phyloP scores from a whole-genome alignment of 2,329 filamentous ascomycete species.

The Pseudogymnoascus sp. region DNA sequence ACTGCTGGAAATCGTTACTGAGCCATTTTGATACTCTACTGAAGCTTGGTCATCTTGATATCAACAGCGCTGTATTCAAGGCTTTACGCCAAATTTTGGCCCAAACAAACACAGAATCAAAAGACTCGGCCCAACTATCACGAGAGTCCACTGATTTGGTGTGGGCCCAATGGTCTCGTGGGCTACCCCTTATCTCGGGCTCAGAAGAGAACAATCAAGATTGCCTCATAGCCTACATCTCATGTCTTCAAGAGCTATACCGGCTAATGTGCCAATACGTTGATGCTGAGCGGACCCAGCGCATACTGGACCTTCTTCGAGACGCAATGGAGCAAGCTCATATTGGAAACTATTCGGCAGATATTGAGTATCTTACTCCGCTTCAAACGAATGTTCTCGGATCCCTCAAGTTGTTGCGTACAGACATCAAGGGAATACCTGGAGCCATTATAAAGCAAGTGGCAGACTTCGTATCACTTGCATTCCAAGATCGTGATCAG shows the following conservation, averaged over 20 bases:
- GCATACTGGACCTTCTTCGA: conserved; percentile 64
- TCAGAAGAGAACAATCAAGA: conserved; percentile 59
- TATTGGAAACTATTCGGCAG: conserved; percentile 58
- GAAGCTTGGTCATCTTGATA: conserved; percentile 56
- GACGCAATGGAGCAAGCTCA: conserved; percentile 65
- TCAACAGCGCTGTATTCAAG: conserved; percentile 64
- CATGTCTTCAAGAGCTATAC: conserved; percentile 70
- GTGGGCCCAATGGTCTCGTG: conserved; percentile 64
- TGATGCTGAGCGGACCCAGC: conserved; percentile 51
- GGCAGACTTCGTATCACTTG: conserved; percentile 62
- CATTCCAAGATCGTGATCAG: conserved; percentile 43
- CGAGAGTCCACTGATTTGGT: conserved; percentile 48
- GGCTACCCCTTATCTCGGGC: conserved; percentile 45
- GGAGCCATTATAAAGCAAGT: conserved; percentile 62
- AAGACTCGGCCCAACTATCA: conserved; percentile 27
- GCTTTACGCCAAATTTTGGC: conserved; percentile 58
- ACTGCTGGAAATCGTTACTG: conserved; percentile 69
- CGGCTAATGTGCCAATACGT: conserved; percentile 61
- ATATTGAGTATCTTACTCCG: conserved; percentile 65
- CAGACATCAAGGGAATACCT: conserved; percentile 56
- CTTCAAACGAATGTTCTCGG: conserved; percentile 65
- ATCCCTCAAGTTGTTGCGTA: conserved; percentile 59
- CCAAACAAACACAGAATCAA: conserved; percentile 32
- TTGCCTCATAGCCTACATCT: conserved; percentile 77
- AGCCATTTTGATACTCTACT: conserved; percentile 58